phyloP scores from a whole-genome alignment of 1,284 basidiomycete species.

The Earliella scabrosa region DNA sequence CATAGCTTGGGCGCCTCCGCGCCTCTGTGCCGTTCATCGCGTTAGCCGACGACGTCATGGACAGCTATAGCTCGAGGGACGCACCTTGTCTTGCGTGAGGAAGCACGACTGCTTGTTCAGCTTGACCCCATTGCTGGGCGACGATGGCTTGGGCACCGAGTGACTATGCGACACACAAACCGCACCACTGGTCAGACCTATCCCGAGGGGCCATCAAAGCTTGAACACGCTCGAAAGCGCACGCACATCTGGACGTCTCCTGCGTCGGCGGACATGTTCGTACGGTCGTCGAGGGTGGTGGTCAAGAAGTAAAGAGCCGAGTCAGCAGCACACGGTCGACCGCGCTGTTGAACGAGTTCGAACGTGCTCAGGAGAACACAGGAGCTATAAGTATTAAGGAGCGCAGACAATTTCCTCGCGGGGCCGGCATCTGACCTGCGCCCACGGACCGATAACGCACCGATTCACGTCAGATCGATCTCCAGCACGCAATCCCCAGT shows the following conservation, averaged over 20 bases:
- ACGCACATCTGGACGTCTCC: conserved; percentile 26
- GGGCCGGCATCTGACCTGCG: conserved; percentile 17
- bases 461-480: conserved; percentile 30
- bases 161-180: conserved; percentile 39
- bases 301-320: conserved; percentile 18
- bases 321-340: too few species aligned
- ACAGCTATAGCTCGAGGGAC: not conserved
- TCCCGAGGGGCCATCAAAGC: too few species aligned
- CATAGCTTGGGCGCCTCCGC: conserved; percentile 83
- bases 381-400: too few species aligned
- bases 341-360: too few species aligned
- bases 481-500: conserved; percentile 21
- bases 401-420: not conserved
- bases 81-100: conserved; percentile 74
- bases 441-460: conserved; percentile 2
- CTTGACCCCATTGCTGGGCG: conserved; percentile 44
- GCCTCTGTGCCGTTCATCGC: conserved; percentile 50
- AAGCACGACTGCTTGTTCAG: conserved; percentile 75
- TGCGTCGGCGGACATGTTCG: conserved; percentile 17
- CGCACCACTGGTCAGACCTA: not conserved
- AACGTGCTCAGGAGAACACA: too few species aligned
- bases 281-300: conserved; percentile 5
- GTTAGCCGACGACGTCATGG: conserved; percentile 4
- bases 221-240: too few species aligned
- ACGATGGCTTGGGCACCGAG: conserved; percentile 43